Base-by-base conservation (phyloP, 192 early-diverging fungal species). In the Umbelopsis vinacea region DNA sequence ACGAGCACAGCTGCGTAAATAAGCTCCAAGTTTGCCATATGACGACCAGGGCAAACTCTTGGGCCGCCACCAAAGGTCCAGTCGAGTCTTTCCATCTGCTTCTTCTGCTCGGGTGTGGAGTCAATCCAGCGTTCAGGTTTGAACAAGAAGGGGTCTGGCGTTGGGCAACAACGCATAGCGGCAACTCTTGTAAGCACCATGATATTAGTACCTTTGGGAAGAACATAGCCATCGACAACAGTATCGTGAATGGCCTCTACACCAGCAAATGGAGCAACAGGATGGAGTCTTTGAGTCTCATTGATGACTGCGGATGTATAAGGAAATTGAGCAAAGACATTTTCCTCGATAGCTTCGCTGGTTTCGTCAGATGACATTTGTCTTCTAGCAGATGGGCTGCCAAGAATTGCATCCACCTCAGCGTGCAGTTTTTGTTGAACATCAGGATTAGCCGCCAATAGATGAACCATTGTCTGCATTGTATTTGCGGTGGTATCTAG, bases 401-500 rank as follows among this genome's bases (percentile, higher is more conserved):
- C 69, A 8, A 70, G 22, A 7, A 70, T 19, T 17, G 47, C 48
- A 14, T 70, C 69, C 7, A 70, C 69, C 48, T 70, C 69, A 24
- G 69, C 45, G 29, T 53, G 50, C 29, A 70, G 38, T 29, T 38
- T 52, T 4, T 35, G 21, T 26, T 70, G 69, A 22, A 50, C 69
- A 35, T 52, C 21, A 50, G 69, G 47, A 17, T 70, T n/a, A 3
- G 21, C 23, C 1, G 69, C 50, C 15, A 70, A 24, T 11, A 52
- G n/a, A 46, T 70, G 35, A 17, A 38, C 33, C 9, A 70, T 29
- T 12, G 48, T 29, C 17, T 70, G 48, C 47, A 50, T 52, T 3
- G 69, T 70, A 37, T 70, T 70, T 10, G 69, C 69, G 43, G 69
- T 70, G 50, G 69, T 70, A 22, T 70, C 69, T 70, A 52, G 22